Base-by-base conservation (phyloP, 2,329 filamentous ascomycete species). In the Stagonosporopsis cucurbitacearum region DNA sequence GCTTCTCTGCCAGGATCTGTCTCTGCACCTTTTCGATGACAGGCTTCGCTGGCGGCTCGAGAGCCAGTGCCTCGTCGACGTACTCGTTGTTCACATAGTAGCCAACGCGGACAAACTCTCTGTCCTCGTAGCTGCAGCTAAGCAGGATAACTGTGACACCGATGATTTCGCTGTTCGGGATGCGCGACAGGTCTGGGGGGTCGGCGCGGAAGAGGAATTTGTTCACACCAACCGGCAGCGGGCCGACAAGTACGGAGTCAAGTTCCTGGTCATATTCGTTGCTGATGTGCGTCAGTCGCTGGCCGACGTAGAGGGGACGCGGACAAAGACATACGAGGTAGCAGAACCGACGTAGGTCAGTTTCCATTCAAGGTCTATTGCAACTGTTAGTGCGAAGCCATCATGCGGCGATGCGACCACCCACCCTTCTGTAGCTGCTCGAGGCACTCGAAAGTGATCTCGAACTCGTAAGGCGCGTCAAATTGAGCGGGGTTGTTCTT, bases 31-130 rank as follows among this genome's bases (percentile, higher is more conserved):
- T 91, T 75, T 99, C 96, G 63, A 98, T 88, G 66, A 96, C 84
- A 35, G 93, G 93, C 82, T 96, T 96, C 54, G 92, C 84, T 6
- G 95, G 95, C 9, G 95, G 95, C 68, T 98, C 93, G 43, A 89
- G 87, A 68, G 87, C 89, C 61, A 99, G 84, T 75, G 96, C 91
- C 70, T 96, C 92, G 23, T 90, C 90, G 67, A 96, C 92, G 77
- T 99, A 99, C 78, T 99, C 96, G 71, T 99, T 99, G 84, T 98
- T 99, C 71, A 99, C 95, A 68, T 99, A 99, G 85, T 99, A 99
- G 60, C 95, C 95, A 37, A 99, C 94, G 64, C 95, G 92, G 35
- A 99, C 92, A 70, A 99, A 99, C 77, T 99, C 95, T 72, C 95
- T 88, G 50, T 90, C 90, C 71, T 99, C 95, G 79, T 99, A 99